Base-by-base conservation (phyloP, 2,329 filamentous ascomycete genomes). In the Eutypa lata region DNA sequence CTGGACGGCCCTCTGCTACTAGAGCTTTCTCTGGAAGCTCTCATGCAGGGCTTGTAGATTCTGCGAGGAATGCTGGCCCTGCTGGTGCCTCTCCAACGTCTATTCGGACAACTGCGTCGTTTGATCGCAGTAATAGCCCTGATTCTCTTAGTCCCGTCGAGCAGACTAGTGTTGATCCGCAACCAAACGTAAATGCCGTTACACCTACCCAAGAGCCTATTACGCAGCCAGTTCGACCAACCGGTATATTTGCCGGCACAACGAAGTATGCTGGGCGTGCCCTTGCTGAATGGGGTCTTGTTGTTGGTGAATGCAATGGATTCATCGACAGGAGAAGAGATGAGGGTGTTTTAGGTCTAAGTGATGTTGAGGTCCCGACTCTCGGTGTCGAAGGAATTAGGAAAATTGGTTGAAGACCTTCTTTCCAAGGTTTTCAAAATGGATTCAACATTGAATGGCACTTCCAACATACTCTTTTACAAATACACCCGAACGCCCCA, bases 301-400 rank as follows among this genome's bases (percentile, higher is more conserved):
- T 93, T 19, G 83, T 91, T 16, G 81, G 82, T 52, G 90, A 94
- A 67, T 90, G 86, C 73, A 90, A 92, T 71, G 89, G 84, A 64
- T 94, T 93, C 69, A 83, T 91, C 31, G 89, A 93, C 53, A 78
- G 89, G 45, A 80, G 90, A 51, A 84, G 85, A 49, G 83, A 84
- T 46, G 90, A 94, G 66, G 89, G 89, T 44, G 82, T 91, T 10
- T 77, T 82, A 2, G 75, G 76, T 0, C 80, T 90, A 54, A 77
- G 74, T 59, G 83, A 86, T 43, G 84, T 93, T 42, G 89, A 93
- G 68, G 85, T 87, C 42, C 86, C 86, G 2, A 77, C 74, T 6
- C 72, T 89, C 21, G 80, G 81, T 1, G 81, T 88, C 6, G 86
- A 89, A 58, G 80, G 83, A 2, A 82, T 88, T 60, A 75, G 79